Conservation (phyloP, 2,329 filamentous ascomycete species). For the Zasmidium cellare region DNA sequence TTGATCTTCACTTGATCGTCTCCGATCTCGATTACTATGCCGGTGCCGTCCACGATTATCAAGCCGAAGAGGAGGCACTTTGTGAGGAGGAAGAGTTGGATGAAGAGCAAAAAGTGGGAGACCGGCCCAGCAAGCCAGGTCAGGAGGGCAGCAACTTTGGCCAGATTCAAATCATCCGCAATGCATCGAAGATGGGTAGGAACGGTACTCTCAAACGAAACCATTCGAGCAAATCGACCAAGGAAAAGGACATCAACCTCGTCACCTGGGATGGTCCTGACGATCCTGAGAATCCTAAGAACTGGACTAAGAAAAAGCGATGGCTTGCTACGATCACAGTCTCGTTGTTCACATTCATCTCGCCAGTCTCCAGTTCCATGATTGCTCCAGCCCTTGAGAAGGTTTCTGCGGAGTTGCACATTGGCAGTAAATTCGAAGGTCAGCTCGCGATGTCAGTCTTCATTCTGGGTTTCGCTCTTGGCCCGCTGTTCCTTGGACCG, state of each 20-base stretch:
- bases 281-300: slow-evolving; percentile 50
- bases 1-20: slow-evolving; percentile 36
- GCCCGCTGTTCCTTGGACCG: slow-evolving; percentile 39
- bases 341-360: slow-evolving; percentile 41
- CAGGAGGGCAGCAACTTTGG: slow-evolving; percentile 30
- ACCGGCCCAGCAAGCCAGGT: slow-evolving; percentile 24
- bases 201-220: slow-evolving; percentile 30
- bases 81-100: slow-evolving; percentile 31
- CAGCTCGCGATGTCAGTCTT: slow-evolving; percentile 38
- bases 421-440: slow-evolving; percentile 20
- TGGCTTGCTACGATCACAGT: slow-evolving; percentile 48
- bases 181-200: slow-evolving; percentile 25
- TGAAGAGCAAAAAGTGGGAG: slow-evolving; percentile 28
- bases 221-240: slow-evolving; percentile 29
- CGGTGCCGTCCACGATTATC: slow-evolving; percentile 38
- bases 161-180: slow-evolving; percentile 33
- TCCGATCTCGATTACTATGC: slow-evolving; percentile 39
- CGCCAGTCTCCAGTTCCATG: slow-evolving; percentile 41
- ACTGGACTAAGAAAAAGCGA: slow-evolving; percentile 45
- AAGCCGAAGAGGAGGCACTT: slow-evolving; percentile 31
- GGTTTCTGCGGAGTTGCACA: slow-evolving; percentile 30
- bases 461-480: slow-evolving; percentile 40
- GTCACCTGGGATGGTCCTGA: slow-evolving; percentile 49
- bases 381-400: slow-evolving; percentile 37
- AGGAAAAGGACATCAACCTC: slow-evolving; percentile 35